Evolutionary conservation across 768 basidiomycete genomes (phyloP), one percentile per base, ranked within the genome.

Genomic region (Pholiota microspora): DNA sequence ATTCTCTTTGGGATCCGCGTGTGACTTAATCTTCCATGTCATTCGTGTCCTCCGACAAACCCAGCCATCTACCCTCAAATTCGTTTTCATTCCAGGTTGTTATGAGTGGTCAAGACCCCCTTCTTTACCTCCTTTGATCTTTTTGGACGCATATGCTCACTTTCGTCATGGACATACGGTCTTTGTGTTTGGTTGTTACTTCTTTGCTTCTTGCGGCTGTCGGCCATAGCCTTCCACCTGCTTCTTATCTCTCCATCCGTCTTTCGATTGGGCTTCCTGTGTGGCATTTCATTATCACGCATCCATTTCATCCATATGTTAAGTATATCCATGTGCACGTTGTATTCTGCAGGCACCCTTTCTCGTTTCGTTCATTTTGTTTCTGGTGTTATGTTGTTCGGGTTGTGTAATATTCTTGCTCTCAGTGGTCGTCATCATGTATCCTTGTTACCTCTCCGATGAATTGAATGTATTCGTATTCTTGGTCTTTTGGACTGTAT

Each of bases 391-490:
- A 42, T 32, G 8, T 18, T 9, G 12, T 40, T 31, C 29, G 27
- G 42, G 40, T 45, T 38, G 29, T 38, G 38, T 31, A 35, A 44
- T 13, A 42, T 5, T 27, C 34, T 38, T 24, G 36, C 23, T 36
- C 40, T 51, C 51, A 18, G 24, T 24, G 49, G 10, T 40, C 28
- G n/a, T 15, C 51, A 42, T 51, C 51, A 51, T 51, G 51, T 51
- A 51, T 51, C 51, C 3, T 51, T 42, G 18, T 44, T 51, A 29
- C 27, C 12, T 23, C 40, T 32, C 35, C n/a, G 21, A 7, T 23
- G 51, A 51, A 42, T 45, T 31, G 51, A 51, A 51, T 51, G 51
- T 51, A 51, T 51, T 51, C 27, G 28, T 51, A 51, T 21, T 51
- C 27, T 27, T 40, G 35, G 29, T 23, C 40, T 25, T 31, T 31